Conservation (phyloP, 108 stramenopile species). For the Cyclotella baltica region DNA sequence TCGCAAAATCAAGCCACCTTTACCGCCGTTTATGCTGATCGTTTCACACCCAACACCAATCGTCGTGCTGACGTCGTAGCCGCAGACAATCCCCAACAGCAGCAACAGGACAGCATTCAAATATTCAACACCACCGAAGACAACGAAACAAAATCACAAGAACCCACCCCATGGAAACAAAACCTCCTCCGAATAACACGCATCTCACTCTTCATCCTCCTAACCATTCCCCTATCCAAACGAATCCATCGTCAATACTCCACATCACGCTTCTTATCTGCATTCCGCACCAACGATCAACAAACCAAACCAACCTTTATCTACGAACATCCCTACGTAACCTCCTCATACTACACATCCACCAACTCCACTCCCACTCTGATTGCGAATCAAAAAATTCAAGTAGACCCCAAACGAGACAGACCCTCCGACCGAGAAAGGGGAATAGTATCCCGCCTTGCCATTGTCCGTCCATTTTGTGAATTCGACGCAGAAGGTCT, state of each 20-base stretch:
- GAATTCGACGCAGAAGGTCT: slow-evolving; percentile 58
- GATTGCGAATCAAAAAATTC: slow-evolving; percentile 28
- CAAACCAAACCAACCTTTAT: slow-evolving; percentile 53
- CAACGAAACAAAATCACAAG: not conserved
- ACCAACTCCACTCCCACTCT: slow-evolving; percentile 38
- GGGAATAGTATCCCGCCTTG: slow-evolving; percentile 47
- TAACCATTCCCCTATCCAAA: slow-evolving; percentile 14
- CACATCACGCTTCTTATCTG: no score
- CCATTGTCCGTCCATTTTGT: slow-evolving; percentile 60
- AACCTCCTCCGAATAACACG: slow-evolving; percentile 7
- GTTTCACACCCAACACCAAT: not conserved
- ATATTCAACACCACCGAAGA: no score
- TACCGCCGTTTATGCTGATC: slow-evolving; percentile 6
- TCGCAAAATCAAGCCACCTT: slow-evolving; percentile 1
- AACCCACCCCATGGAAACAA: not conserved
- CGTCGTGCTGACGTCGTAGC: not conserved
- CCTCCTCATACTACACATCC: slow-evolving; percentile 53
- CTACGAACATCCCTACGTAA: slow-evolving; percentile 60
- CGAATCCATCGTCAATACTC: not conserved
- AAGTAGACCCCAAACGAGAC: slow-evolving; percentile 41
- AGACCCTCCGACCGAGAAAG: slow-evolving; percentile 39
- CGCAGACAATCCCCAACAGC: no score
- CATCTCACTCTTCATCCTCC: slow-evolving; percentile 2
- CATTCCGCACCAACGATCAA: not conserved
- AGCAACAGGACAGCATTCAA: no score